Base-by-base conservation (phyloP, 2,329 filamentous ascomycete genomes). In the Sporothrix sp. region DNA sequence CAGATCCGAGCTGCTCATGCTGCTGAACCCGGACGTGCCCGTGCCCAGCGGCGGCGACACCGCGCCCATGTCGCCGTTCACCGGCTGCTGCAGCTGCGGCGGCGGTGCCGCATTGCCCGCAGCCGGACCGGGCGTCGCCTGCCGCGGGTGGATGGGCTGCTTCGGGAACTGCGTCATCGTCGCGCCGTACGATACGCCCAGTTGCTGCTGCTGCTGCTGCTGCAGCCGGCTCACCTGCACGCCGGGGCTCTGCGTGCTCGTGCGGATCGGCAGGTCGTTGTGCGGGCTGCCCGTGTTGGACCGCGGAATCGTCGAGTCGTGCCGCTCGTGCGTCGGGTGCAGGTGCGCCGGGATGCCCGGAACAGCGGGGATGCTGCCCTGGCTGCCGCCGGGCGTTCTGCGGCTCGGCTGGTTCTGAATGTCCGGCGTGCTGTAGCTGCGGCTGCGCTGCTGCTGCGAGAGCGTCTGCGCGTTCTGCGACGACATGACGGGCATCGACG, bases 381-480 rank as follows among this genome's bases (percentile, higher is more conserved):
- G 72, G 64, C 71, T 75, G 63, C 66, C 73, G 66, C 78, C 77
- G 56, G 74, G 70, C 48, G 71, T 66, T 62, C 79, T 72, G 56
- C 81, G 74, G 44, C 75, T 75, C 56, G 77, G 75, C 48, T 82
- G 78, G 48, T 78, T 82, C 57, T 94, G 87, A 59, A 95, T 95
- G 64, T 97, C 90, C 7, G 93, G 91, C 56, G 90, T 96, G 69
- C 91, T 97, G 61, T 94, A 94, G 33, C 90, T 95, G 57, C 93
- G 80, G 68, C 87, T 84, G 58, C 89, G 78, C 62, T 84, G 82
- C 63, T 87, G 82, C 56, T 82, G 70, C 63, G 75, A 67, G 56
- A 74, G 71, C 59, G 74, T 71, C 58, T 80, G 69, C 60, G 76
- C 66, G 56, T 73, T 66, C 54, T 71, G 68, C 23, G 61, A 63